Conservation (phyloP, 352 stramenopile species). For the Phytophthora sp. region DNA sequence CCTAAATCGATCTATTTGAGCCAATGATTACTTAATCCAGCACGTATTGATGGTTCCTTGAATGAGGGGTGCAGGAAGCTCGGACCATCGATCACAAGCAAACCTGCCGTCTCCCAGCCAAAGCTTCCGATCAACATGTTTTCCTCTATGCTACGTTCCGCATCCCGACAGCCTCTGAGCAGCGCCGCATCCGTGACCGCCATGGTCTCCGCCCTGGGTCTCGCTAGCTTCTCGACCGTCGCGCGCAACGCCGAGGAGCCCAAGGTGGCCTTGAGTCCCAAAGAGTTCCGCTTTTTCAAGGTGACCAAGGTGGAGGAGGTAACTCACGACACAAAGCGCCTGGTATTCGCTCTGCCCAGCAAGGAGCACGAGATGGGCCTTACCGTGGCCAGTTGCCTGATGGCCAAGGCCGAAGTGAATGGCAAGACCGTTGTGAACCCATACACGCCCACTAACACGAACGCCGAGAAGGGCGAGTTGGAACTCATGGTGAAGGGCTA, state of each 20-base stretch:
- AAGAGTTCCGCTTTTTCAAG: conserved; percentile 70
- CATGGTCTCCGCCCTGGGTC: conserved; percentile 39
- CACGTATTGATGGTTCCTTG: conserved; percentile 13
- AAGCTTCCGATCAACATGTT: conserved; percentile 36
- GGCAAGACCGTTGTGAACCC: conserved; percentile 73
- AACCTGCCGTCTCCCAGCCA: conserved; percentile 14
- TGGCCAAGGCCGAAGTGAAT: conserved; percentile 64
- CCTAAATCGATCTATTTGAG: not conserved
- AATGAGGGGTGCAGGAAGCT: conserved; percentile 31
- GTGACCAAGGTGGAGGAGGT: conserved; percentile 66
- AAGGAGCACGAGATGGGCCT: conserved; percentile 72
- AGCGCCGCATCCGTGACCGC: conserved; percentile 34
- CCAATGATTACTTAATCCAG: conserved; percentile 30
- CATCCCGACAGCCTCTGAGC: conserved; percentile 21
- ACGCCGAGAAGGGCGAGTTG: conserved; percentile 71
- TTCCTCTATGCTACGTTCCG: conserved; percentile 34
- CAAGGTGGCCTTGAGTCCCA: conserved; percentile 58
- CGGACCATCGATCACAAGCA: conserved; percentile 18
- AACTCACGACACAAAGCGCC: conserved; percentile 68
- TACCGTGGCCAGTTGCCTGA: conserved; percentile 63
- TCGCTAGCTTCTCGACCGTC: conserved; percentile 36
- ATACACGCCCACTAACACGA: conserved; percentile 87
- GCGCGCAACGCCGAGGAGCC: conserved; percentile 42
- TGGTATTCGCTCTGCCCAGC: conserved; percentile 60
- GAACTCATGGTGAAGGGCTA: conserved; percentile 90